Evolutionary conservation across 2,329 filamentous ascomycete species (phyloP), one percentile per base, ranked within the genome.

Genomic region (Polytolypa hystricis): DNA sequence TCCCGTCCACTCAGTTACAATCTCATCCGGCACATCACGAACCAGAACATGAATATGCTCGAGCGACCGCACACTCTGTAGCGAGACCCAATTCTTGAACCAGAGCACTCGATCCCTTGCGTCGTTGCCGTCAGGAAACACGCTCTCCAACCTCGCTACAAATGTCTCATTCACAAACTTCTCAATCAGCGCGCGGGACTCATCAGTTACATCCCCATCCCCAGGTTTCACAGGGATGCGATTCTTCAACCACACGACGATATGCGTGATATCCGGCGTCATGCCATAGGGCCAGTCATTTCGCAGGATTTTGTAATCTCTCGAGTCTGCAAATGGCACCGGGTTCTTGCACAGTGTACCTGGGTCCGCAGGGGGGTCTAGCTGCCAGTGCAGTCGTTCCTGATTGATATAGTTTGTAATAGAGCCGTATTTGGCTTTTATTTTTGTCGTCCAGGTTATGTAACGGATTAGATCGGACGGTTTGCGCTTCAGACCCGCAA

Each of bases 231-330:
- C 62, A 2, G 63, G 53, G 14, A 73, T 64, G 0, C 64, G 62
- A 4, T 64, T 69, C 37, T 70, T 70, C 20, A 65, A 53, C 74
- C 74, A 79, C 16, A 78, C 67, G 4, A 71, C 58, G 1, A 79
- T 53, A 49, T 79, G 75, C 11, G 50, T 55, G 42, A 79, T 72
- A 3, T 68, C 71, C 1, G 60, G 50, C 1, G 58, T 65, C 12
- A 77, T 47, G 3, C 72, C 74, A 53, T 79, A 79, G 1, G 73
- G 71, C 75, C 75, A 79, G 53, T 79, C 75, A 47, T 79, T 79
- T 29, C 60, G 58, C 31, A 78, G 58, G 37, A 77, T 69, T 39
- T 58, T 64, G 53, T 69, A 78, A 53, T 79, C 74, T 21, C 53
- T 49, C 7, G 59, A 44, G 46, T 75, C 62, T 31, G 62, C 65